Base-by-base conservation (phyloP, 164 flowering plant species). In the Vitis cinerea region DNA sequence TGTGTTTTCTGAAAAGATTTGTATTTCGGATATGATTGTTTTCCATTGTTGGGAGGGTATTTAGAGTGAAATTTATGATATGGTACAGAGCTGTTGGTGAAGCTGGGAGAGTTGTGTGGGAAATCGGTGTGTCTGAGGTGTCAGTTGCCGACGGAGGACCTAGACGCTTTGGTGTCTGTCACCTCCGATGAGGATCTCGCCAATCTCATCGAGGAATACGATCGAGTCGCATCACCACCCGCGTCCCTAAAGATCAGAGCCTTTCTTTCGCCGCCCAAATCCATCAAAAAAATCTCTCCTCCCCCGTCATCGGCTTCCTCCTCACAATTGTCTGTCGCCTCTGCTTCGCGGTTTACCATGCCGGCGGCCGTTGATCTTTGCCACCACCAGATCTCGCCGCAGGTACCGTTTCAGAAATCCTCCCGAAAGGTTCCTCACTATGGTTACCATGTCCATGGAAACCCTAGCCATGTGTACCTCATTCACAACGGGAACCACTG, bases 181-280 rank as follows among this genome's bases (percentile, higher is more conserved):
- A 91, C 90, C 54, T 91, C 88, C 67, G 94, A 92, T 64, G 98
- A 95, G 77, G 98, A 95, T 74, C 85, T 95, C 2, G 83, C 76
- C 9, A 91, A 93, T 77, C 80, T 95, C 58, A 76, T 95, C 73
- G 98, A 95, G 63, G 98, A 90, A 66, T 93, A 95, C 74, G 94
- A 91, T 59, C 79, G 85, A 11, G 86, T 78, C 2, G 72, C 89
- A 1, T 60, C 82, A 10, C 69, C 80, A 0, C 50, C 75, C 29
- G 65, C 83, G 4, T 70, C 85, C 51, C 57, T 86, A 63, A 94
- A 94, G 86, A 83, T 94, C 83, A 84, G 97, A 74, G 95, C 90
- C 2, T 92, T 92, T 64, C 91, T 94, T 6, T 79, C 74, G 16
- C 83, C 72, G 50, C 86, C 87, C 10, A 87, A 87, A 80, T 52